Evolutionary conservation across 352 stramenopile species (phyloP), one percentile per base, ranked within the genome.

Genomic region (Pythium aristosporum): DNA sequence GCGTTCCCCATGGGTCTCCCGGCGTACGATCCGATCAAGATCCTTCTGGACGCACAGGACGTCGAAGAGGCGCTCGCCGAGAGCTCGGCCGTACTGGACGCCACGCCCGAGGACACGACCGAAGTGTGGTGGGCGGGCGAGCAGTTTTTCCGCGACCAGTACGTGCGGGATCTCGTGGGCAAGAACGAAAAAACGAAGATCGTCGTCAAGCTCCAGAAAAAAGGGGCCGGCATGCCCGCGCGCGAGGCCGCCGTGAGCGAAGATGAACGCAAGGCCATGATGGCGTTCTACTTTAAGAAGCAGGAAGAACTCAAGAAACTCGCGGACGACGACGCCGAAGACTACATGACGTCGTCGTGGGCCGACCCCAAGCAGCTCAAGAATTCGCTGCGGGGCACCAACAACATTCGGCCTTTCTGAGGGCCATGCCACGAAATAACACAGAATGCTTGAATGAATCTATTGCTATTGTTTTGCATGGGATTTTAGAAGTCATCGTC

Each of bases 161-260:
- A 78, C 36, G 86, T 96, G 50, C 76, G 82, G 44, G 94, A 98
- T 68, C 79, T 97, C 36, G 79, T 97, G 16, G 96, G 96, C 7
- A 95, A 91, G 68, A 99, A 99, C 71, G 96, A 99, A 65, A 99
- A 99, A 69, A 96, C 93, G 46, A 97, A 92, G 71, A 67, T 95
- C 3, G 79, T 94, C 42, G 82, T 85, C 36, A 98, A 98, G 72
- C 76, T 99, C 48, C 89, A 98, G 70, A 88, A 85, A 41, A 89
- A 94, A 67, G 91, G 89, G 34, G 79, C 66, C 32, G 96, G 96
- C 20, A 85, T 96, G 57, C 96, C 96, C 0, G 79, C 79, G 39
- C 82, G 83, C 21, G 83, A 94, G 63, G 82, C 82, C 1, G 85
- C 71, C 5, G 84, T 98, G 32, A 97, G 81, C 55, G 96, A 98